phyloP scores from a whole-genome alignment of 495 filamentous ascomycete genomes.

The Parathielavia hyrcaniae region DNA sequence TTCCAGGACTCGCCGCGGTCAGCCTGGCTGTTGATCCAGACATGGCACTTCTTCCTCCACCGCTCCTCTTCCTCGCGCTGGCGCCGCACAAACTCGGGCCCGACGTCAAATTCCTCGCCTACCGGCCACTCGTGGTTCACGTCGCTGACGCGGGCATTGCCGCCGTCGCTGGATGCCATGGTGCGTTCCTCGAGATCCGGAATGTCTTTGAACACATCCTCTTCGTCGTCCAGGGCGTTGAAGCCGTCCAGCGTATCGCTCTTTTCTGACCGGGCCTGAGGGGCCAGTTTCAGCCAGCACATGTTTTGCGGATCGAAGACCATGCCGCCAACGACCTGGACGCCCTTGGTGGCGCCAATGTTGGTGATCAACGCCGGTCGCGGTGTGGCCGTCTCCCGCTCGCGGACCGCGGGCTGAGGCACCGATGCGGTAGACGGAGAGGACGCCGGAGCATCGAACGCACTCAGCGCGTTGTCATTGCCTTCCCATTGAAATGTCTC shows the following conservation, averaged over 20 bases:
- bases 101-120: slow-evolving; percentile 95
- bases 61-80: slow-evolving; percentile 86
- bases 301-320: slow-evolving; percentile 94
- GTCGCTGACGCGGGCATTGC: slow-evolving; percentile 43
- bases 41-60: slow-evolving; percentile 77
- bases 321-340: slow-evolving; percentile 92
- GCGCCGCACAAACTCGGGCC: slow-evolving; percentile 82
- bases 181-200: slow-evolving; percentile 49
- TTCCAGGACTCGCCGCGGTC: slow-evolving; percentile 43
- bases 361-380: slow-evolving; percentile 93
- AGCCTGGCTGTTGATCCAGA: slow-evolving; percentile 54
- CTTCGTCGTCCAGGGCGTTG: slow-evolving; percentile 63
- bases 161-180: slow-evolving; percentile 36
- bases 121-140: slow-evolving; percentile 74
- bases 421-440: slow-evolving; percentile 44
- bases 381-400: slow-evolving; percentile 54
- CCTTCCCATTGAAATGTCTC: slow-evolving; percentile 83
- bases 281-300: slow-evolving; percentile 79
- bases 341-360: slow-evolving; percentile 63
- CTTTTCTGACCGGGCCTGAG: slow-evolving; percentile 34
- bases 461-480: slow-evolving; percentile 75
- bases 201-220: slow-evolving; percentile 51
- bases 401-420: slow-evolving; percentile 44
- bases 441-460: slow-evolving; percentile 59
- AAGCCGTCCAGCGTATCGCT: slow-evolving; percentile 63